phyloP scores from a whole-genome alignment of 2,329 filamentous ascomycete genomes.

The Pleurostoma richardsiae region DNA sequence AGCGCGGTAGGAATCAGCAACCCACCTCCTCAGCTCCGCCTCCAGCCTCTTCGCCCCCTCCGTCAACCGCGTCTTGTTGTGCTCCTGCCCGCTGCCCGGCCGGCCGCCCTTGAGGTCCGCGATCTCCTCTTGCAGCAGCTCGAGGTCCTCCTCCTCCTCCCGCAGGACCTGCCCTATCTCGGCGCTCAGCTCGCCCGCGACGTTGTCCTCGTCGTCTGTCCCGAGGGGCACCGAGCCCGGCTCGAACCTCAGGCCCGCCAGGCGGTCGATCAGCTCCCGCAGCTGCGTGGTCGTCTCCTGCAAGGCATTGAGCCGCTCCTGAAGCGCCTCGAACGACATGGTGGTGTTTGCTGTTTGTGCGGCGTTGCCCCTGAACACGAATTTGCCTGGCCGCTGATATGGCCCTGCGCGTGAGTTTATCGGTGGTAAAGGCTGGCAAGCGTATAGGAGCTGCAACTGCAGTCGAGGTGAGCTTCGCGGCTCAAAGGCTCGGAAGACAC shows the following conservation, averaged over 20 bases:
- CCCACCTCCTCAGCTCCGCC: slow-evolving; percentile 67
- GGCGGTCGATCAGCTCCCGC: slow-evolving; percentile 52
- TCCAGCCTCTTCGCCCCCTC: slow-evolving; percentile 62
- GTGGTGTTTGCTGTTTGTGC: slow-evolving; percentile 3
- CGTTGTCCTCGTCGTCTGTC: slow-evolving; percentile 40
- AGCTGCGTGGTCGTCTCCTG: slow-evolving; percentile 59
- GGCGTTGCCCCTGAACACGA: no score
- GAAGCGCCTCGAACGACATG: slow-evolving; percentile 56
- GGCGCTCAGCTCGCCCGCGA: slow-evolving; percentile 65
- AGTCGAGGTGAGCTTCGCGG: no score
- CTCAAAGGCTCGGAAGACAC: no score
- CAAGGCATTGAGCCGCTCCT: slow-evolving; percentile 53
- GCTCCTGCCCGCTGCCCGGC: slow-evolving; percentile 49
- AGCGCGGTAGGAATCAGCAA: no score
- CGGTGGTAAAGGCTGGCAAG: no score
- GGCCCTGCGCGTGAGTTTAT: no score
- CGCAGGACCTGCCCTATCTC: slow-evolving; percentile 78
- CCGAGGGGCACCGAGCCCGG: slow-evolving; percentile 51
- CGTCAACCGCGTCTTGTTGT: slow-evolving; percentile 60
- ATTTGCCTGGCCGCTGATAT: no score
- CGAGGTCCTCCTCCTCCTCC: slow-evolving; percentile 77
- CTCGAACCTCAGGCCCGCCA: slow-evolving; percentile 53
- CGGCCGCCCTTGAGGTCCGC: slow-evolving; percentile 56
- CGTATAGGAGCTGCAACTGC: no score
- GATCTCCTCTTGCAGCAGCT: slow-evolving; percentile 73